These are phyloP conservation scores for Yamadazyma endophytica DNA, from an alignment of 805 yeast genomes.

Conservation along the genomic window DNA sequence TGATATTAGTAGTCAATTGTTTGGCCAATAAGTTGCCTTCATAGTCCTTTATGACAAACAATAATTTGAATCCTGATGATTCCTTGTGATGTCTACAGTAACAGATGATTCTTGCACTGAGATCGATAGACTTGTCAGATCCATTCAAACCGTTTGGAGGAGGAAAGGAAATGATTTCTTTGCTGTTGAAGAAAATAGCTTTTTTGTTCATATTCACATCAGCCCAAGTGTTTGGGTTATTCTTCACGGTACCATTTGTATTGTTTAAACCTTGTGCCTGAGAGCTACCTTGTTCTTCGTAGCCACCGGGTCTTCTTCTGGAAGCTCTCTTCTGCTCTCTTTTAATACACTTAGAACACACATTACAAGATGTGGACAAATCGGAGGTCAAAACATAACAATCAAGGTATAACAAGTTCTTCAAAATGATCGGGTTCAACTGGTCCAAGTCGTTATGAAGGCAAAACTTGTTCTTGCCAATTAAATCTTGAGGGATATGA, in stretches of 20 bases:
- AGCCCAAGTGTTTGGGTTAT: slow-evolving; percentile 71
- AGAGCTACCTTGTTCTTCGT: slow-evolving; percentile 8
- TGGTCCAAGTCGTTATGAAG: slow-evolving; percentile 47
- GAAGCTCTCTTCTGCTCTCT: slow-evolving; percentile 93
- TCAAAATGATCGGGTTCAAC: slow-evolving; percentile 36
- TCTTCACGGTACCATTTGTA: slow-evolving; percentile 31
- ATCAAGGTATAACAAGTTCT: slow-evolving; percentile 64
- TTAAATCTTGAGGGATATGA: slow-evolving; percentile 82
- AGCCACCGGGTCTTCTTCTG: slow-evolving; percentile 71
- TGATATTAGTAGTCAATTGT: slow-evolving; percentile 65
- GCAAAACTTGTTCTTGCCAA: slow-evolving; percentile 82
- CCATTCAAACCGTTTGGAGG: slow-evolving; percentile 45
- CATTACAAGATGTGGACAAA: slow-evolving; percentile 51
- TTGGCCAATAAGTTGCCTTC: slow-evolving; percentile 66
- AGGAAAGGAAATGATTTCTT: slow-evolving; percentile 76
- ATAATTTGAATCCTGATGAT: slow-evolving; percentile 72
- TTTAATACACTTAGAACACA: slow-evolving; percentile 84
- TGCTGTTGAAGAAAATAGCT: slow-evolving; percentile 87
- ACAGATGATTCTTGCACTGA: slow-evolving; percentile 79
- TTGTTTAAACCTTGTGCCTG: neutral
- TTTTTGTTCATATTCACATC: slow-evolving; percentile 68
- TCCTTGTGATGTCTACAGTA: slow-evolving; percentile 95
- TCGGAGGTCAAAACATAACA: slow-evolving; percentile 71
- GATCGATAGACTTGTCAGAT: slow-evolving; percentile 37
- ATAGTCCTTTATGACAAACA: slow-evolving; percentile 63